Evolutionary conservation across 192 early-diverging fungal species (phyloP).

Genomic region (Phlyctochytrium bullatum): DNA sequence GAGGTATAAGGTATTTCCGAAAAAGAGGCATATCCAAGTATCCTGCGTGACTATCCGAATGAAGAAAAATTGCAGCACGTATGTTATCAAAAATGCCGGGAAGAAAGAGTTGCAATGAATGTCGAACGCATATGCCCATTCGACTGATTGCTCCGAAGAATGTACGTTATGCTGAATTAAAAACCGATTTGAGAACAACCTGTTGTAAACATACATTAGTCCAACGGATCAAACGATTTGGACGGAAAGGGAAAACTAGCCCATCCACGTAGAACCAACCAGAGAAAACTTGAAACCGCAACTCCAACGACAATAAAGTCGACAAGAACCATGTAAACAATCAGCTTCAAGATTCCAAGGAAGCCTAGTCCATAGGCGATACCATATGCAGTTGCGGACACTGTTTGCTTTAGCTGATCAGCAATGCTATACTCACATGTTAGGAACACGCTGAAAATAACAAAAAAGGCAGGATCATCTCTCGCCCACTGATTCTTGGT

Average conservation of each 20-base stretch:
- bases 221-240: conserved; percentile 6
- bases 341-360: conserved; percentile 67
- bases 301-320: conserved; percentile 76
- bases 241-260: too few species aligned
- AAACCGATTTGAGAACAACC: conserved; percentile 77
- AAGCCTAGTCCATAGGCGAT: conserved; percentile 68
- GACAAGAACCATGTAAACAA: conserved; percentile 77
- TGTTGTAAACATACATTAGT: conserved; percentile 20
- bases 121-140: conserved; percentile 96
- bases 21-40: conserved; percentile 74
- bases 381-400: conserved; percentile 81
- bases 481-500: conserved; percentile 98
- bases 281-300: conserved; percentile 66
- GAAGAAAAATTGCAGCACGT: conserved; percentile 92
- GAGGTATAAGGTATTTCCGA: conserved; percentile 90
- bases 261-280: too few species aligned
- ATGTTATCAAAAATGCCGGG: conserved; percentile 79
- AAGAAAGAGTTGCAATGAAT: conserved; percentile 98
- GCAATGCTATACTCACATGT: conserved; percentile 45
- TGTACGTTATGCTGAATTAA: conserved; percentile 74
- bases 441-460: conserved; percentile 67
- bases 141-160: conserved; percentile 80
- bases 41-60: conserved; percentile 75
- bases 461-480: conserved; percentile 94
- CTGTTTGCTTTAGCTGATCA: conserved; percentile 36